A percentile compares a stretch with the other conserved stretches of the same genome.
Conservation (phyloP, 2,329 filamentous ascomycete species). For the Penicillium palitans region DNA sequence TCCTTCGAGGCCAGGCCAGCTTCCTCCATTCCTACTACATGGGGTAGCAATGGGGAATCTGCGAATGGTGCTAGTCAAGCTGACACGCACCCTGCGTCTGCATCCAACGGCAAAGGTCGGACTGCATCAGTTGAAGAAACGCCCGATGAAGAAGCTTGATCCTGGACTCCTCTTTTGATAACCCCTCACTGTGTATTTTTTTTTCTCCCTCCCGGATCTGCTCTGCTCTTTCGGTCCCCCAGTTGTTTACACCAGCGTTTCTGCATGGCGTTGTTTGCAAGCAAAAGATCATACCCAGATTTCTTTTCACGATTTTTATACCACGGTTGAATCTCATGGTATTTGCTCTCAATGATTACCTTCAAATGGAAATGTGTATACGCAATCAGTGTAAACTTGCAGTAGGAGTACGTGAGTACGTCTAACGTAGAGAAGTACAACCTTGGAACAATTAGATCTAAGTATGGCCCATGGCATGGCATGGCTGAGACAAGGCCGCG, state of each 20-base stretch:
- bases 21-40: conserved; percentile 16
- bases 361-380: conserved; percentile 4
- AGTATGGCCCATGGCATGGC: too few relatives aligned
- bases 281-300: conserved; percentile 30
- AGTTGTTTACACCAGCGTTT: conserved; percentile 19
- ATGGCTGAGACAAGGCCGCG: not conserved
- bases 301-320: conserved; percentile 16
- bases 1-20: conserved; percentile 19
- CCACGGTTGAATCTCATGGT: conserved; percentile 10
- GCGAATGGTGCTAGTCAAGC: not conserved
- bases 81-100: conserved; percentile 22
- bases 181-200: conserved; percentile 6
- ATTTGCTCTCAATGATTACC: not conserved
- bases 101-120: conserved; percentile 37
- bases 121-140: conserved; percentile 40
- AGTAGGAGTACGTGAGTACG: too few relatives aligned
- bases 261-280: conserved; percentile 29
- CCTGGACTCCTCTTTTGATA: not conserved
- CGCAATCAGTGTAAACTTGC: not conserved
- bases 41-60: conserved; percentile 10
- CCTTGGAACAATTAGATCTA: too few relatives aligned
- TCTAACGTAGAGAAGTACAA: not conserved
- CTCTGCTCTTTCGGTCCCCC: not conserved
- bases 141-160: conserved; percentile 31
- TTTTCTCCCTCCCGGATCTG: not conserved